Percentiles rank a stretch among this genome's conserved stretches.
Evolutionary conservation across 2,329 filamentous ascomycete species (phyloP).

Genomic region (Phialocephala sp.): DNA sequence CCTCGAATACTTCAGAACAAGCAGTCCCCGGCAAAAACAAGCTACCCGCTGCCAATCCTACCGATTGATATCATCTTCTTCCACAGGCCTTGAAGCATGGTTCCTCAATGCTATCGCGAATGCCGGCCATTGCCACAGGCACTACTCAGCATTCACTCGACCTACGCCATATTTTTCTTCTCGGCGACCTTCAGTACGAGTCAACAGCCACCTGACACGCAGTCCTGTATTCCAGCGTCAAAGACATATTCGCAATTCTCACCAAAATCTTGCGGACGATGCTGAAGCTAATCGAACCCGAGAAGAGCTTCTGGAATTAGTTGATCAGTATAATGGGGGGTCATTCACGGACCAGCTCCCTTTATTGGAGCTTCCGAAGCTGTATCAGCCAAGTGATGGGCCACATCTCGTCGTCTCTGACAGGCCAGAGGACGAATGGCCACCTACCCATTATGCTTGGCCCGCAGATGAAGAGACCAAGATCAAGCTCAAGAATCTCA

Average conservation of each 20-base stretch:
- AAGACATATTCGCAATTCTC: constrained; percentile 23
- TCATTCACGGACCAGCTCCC: constrained; percentile 60
- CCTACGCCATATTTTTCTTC: constrained; percentile 32
- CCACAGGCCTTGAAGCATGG: constrained; percentile 41
- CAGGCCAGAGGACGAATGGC: constrained; percentile 51
- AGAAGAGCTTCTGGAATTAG: constrained; percentile 57
- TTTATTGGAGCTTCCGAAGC: constrained; percentile 55
- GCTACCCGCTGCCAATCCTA: constrained; percentile 1
- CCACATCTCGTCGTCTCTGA: constrained; percentile 58
- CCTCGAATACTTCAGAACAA: constrained; percentile 22
- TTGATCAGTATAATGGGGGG: constrained; percentile 55
- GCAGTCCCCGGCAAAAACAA: constrained; percentile 15
- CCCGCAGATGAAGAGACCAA: constrained; percentile 38
- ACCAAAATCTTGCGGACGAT: constrained; percentile 10
- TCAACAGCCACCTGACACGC: constrained; percentile 15
- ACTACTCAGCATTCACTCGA: constrained; percentile 28
- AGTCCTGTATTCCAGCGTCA: constrained; percentile 25
- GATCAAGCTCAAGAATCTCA: constrained; percentile 36
- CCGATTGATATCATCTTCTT: constrained; percentile 23
- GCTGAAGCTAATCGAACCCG: constrained; percentile 38
- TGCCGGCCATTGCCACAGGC: constrained; percentile 39
- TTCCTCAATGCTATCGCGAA: constrained; percentile 42
- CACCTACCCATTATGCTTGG: constrained; percentile 39
- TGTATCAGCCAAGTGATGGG: constrained; percentile 58
- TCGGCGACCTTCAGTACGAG: constrained; percentile 26